These are phyloP conservation scores for Amoebophrya sp. DNA, from an alignment of 169 alveolate species.

Conservation along the genomic window DNA sequence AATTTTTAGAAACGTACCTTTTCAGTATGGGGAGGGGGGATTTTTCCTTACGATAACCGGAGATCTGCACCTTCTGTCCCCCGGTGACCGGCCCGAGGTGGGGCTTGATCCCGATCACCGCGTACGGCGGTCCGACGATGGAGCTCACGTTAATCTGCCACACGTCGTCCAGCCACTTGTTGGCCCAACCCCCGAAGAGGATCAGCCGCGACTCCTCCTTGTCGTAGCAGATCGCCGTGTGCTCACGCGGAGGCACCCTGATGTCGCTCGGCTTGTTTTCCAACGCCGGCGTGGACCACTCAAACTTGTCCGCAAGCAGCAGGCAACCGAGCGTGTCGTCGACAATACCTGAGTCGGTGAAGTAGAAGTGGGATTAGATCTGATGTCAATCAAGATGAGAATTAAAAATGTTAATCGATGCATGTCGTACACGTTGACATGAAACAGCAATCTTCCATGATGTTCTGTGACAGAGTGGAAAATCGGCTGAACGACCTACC, in stretches of 20 bases:
- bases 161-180: conserved; percentile 83
- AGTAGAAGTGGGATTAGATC: too few species aligned
- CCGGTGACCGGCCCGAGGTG: conserved; percentile 86
- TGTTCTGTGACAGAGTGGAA: too few species aligned
- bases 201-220: conserved; percentile 69
- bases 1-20: too few species aligned
- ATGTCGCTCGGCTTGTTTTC: conserved; percentile 34
- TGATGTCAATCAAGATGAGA: too few species aligned
- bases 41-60: too few species aligned
- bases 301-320: conserved; percentile 51
- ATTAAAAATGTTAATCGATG: too few species aligned
- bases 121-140: conserved; percentile 90
- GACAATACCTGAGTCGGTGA: too few species aligned
- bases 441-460: too few species aligned
- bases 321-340: conserved; percentile 27
- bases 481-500: neutral
- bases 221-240: conserved; percentile 78
- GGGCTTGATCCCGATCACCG: conserved; percentile 75
- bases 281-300: conserved; percentile 36
- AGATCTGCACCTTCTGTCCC: conserved; percentile 63
- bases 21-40: too few species aligned
- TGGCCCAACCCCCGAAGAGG: conserved; percentile 86
- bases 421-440: too few species aligned
- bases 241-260: conserved; percentile 70
- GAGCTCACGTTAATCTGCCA: conserved; percentile 77